Evolutionary conservation across 768 basidiomycete genomes (phyloP).

Genomic region (Fomitopsis serialis): DNA sequence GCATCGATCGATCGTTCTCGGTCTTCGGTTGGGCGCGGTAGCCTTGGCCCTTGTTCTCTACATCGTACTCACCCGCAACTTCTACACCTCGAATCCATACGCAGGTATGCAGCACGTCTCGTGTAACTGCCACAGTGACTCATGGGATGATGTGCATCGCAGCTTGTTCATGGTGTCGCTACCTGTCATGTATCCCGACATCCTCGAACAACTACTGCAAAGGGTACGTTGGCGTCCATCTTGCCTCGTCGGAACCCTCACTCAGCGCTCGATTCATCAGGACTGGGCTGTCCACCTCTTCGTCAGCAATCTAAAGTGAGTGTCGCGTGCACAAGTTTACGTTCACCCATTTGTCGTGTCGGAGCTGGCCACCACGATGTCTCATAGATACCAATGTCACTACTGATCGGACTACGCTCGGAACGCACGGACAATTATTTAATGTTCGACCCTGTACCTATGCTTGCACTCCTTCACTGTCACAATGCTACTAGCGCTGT

Average conservation of each 20-base stretch:
- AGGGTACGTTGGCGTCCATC: constrained; percentile 29
- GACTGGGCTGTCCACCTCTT: constrained; percentile 10
- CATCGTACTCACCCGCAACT: constrained; percentile 80
- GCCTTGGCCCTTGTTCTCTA: constrained; percentile 76
- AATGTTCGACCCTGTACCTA: not conserved
- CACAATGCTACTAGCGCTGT: too few relatives aligned
- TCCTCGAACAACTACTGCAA: constrained; percentile 61
- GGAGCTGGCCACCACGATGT: not conserved
- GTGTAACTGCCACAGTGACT: constrained; percentile 1
- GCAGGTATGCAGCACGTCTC: constrained; percentile 46
- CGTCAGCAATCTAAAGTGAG: not conserved
- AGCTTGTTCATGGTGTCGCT: constrained; percentile 88
- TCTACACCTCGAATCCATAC: constrained; percentile 85
- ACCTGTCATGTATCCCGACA: constrained; percentile 86
- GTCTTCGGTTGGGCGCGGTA: constrained; percentile 64
- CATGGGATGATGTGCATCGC: not conserved
- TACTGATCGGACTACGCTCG: not conserved
- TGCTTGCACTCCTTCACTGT: not conserved
- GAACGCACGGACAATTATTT: not conserved
- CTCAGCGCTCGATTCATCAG: constrained; percentile 1
- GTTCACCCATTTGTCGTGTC: too few relatives aligned
- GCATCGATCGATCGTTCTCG: constrained; percentile 70
- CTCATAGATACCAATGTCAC: not conserved
- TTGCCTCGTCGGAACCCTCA: not conserved
- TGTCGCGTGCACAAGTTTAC: not conserved